phyloP scores from a whole-genome alignment of 1,284 basidiomycete species.

The Heliocybe sulcata region DNA sequence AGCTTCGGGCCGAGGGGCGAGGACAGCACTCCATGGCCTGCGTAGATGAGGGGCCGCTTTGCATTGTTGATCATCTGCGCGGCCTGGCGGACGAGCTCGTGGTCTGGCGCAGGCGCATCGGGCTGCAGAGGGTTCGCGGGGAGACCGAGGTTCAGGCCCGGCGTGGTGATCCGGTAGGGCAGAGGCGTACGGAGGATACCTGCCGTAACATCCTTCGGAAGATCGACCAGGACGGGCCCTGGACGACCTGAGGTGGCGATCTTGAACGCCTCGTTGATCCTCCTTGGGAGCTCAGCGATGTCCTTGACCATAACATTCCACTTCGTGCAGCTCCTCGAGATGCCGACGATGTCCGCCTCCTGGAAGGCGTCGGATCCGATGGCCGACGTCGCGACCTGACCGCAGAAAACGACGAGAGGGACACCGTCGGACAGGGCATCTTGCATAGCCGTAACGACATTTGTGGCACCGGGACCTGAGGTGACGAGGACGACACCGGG shows the following conservation, averaged over 20 bases:
- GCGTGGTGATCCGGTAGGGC: constrained; percentile 84
- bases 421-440: constrained; percentile 95
- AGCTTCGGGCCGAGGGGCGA: constrained; percentile 81
- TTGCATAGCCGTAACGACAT: constrained; percentile 97
- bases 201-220: constrained; percentile 97
- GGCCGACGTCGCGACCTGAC: constrained; percentile 96
- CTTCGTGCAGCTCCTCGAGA: constrained; percentile 95
- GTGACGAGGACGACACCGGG: constrained; percentile 98
- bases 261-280: constrained; percentile 99
- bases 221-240: constrained; percentile 94
- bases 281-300: constrained; percentile 87
- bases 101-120: constrained; percentile 55
- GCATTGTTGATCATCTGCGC: constrained; percentile 90
- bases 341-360: constrained; percentile 95
- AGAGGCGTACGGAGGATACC: constrained; percentile 83
- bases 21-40: constrained; percentile 87
- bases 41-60: constrained; percentile 89
- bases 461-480: constrained; percentile 96
- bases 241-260: constrained; percentile 96
- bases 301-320: constrained; percentile 99
- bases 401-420: constrained; percentile 92
- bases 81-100: constrained; percentile 70
- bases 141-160: constrained; percentile 72
- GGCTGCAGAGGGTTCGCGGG: constrained; percentile 69
- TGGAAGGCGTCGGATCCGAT: constrained; percentile 99